Evolutionary conservation across 2,329 filamentous ascomycete species (phyloP).

Genomic region (Cercospora beticola): DNA sequence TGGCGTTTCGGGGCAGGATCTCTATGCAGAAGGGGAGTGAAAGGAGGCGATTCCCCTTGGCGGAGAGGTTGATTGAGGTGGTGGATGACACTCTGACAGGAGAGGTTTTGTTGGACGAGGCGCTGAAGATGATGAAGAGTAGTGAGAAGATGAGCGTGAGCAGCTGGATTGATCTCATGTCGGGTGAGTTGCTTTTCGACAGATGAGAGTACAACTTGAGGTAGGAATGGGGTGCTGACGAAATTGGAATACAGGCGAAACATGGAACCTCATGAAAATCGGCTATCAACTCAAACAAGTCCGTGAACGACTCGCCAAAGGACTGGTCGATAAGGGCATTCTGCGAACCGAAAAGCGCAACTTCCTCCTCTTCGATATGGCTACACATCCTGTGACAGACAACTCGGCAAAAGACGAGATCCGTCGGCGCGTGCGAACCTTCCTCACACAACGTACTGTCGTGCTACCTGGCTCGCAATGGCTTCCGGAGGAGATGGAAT

Average conservation of each 20-base stretch:
- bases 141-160: constrained; percentile 99
- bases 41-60: constrained; percentile 84
- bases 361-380: constrained; percentile 99
- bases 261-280: constrained; percentile 99
- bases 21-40: constrained; percentile 98
- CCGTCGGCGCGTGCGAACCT: constrained; percentile 82
- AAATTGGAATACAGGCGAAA: constrained; percentile 69
- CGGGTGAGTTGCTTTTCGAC: constrained; percentile 59
- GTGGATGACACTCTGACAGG: constrained; percentile 95
- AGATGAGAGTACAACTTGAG: not conserved
- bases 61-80: constrained; percentile 93
- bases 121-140: constrained; percentile 99
- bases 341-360: constrained; percentile 98
- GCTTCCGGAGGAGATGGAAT: constrained; percentile 90
- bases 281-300: constrained; percentile 99
- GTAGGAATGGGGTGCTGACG: constrained; percentile 10
- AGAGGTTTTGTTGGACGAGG: constrained; percentile 94
- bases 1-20: constrained; percentile 92
- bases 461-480: constrained; percentile 84
- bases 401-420: constrained; percentile 98
- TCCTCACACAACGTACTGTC: constrained; percentile 90
- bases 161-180: constrained; percentile 99
- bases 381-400: constrained; percentile 94
- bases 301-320: constrained; percentile 93
- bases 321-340: constrained; percentile 97